Base-by-base conservation (phyloP, 2,329 filamentous ascomycete species). In the Didymella exigua region DNA sequence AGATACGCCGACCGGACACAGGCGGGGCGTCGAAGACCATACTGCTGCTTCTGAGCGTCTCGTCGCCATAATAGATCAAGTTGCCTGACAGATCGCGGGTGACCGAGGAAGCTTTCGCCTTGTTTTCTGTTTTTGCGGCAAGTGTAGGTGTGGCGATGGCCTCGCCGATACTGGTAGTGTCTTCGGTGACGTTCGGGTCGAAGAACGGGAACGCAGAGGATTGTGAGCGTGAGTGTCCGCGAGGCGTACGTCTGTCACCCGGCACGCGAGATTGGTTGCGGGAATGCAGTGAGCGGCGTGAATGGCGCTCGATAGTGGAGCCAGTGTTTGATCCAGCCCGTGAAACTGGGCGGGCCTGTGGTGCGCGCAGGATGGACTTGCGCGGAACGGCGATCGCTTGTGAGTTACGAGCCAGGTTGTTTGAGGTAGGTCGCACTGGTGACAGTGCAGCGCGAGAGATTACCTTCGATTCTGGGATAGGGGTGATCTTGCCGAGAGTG, bases 151-250 rank as follows among this genome's bases (percentile, higher is more conserved):
- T 52, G 9, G 37, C 43, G 44, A 50, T 50, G 26, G 52, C 54
- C 27, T 47, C 51, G 30, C 42, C 46, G 34, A 51, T 59, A 41
- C 54, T 58, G 18, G 47, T 21, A 24, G 43, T 49, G 30, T 44
- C 40, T 30, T 54, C 55, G 24, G 62, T 26, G 30, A 49, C 41
- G 11, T 48, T 36, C n/a, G 63, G 21, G 33, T 67, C 67, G 47
- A 70, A 67, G 58, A 57, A 60, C 3, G 69, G 69, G 49, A 66
- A 71, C 11, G 68, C 65, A 11, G 67, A 67, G 11, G 66, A 71
- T 49, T 73, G 69, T 4, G 63, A 57, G 52, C 65, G 67, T 1
- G 67, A 68, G 36, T 55, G 65, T 9, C 56, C 56, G 29, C 62
- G 58, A 1, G 45, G 43, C 34, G 62, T 62, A 31, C 67, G 67